Conservation (phyloP, 108 stramenopile species). For the Schizochytrium sp. region DNA sequence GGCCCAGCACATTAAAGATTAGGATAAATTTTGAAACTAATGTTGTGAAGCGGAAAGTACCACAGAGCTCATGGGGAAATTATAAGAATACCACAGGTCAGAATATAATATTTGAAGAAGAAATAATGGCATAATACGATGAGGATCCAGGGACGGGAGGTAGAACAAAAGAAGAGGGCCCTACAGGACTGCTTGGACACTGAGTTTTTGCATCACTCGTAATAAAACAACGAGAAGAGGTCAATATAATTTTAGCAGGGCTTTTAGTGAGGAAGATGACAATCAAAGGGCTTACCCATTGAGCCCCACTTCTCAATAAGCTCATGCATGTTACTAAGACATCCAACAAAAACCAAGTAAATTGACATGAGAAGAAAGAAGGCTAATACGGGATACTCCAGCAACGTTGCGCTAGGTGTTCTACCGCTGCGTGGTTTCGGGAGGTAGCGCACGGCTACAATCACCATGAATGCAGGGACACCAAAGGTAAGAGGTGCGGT, state of each 20-base stretch:
- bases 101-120: no score
- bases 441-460: not conserved
- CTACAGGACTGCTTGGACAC: no score
- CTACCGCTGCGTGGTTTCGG: not conserved
- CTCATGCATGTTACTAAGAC: slow-evolving; percentile 8
- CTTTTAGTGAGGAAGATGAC: not conserved
- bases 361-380: slow-evolving; percentile 17
- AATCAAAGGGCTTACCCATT: slow-evolving; percentile 14
- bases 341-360: slow-evolving; percentile 18
- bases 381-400: slow-evolving; percentile 22
- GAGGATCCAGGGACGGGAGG: no score
- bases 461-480: slow-evolving; percentile 37
- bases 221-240: not conserved
- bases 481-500: slow-evolving; percentile 51
- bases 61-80: no score
- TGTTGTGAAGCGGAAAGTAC: no score
- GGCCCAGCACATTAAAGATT: no score
- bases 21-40: no score
- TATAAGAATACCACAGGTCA: no score
- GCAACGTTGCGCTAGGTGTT: no score
- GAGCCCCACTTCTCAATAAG: slow-evolving; percentile 14
- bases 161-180: no score
- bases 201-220: no score
- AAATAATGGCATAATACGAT: no score
- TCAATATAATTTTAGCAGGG: not conserved